Percentiles rank a stretch among this genome's conserved stretches.
Conservation (phyloP, 2,329 filamentous ascomycete genomes). For the Alternaria brassicicola region DNA sequence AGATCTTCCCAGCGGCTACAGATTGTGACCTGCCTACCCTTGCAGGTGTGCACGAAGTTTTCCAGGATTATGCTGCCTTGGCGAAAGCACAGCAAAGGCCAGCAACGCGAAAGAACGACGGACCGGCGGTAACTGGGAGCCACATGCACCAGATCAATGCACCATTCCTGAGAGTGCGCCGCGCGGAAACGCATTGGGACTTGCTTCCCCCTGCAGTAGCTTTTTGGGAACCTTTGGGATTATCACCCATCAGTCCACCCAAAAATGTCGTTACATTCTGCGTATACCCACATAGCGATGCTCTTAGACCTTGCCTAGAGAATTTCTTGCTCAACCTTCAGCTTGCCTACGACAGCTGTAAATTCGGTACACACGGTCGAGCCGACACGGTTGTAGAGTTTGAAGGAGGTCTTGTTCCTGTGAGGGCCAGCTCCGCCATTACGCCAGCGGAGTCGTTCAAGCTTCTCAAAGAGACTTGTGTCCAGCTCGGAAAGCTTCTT, state of each 20-base stretch:
- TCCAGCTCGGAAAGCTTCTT: slow-evolving; percentile 51
- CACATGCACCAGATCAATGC: slow-evolving; percentile 60
- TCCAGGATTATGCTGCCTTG: slow-evolving; percentile 46
- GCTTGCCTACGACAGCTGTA: slow-evolving; percentile 74
- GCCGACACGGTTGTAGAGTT: slow-evolving; percentile 49
- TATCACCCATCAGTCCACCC: slow-evolving; percentile 71
- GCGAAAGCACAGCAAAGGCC: slow-evolving; percentile 45
- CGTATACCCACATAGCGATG: slow-evolving; percentile 70
- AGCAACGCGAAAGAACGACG: slow-evolving; percentile 42
- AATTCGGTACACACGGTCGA: slow-evolving; percentile 68
- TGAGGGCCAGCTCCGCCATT: slow-evolving; percentile 22
- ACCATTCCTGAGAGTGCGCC: slow-evolving; percentile 74
- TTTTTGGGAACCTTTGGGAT: slow-evolving; percentile 82
- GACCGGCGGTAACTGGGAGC: slow-evolving; percentile 31
- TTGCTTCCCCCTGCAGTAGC: slow-evolving; percentile 74
- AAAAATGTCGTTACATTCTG: slow-evolving; percentile 76
- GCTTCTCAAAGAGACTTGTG: slow-evolving; percentile 43
- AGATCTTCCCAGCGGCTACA: slow-evolving; percentile 38
- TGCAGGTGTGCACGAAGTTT: slow-evolving; percentile 53
- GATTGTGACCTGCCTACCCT: slow-evolving; percentile 43
- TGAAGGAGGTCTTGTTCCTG: slow-evolving; percentile 43
- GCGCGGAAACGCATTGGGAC: slow-evolving; percentile 72
- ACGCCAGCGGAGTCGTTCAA: slow-evolving; percentile 36
- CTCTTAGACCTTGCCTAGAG: slow-evolving; percentile 65
- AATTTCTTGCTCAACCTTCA: slow-evolving; percentile 72